Base-by-base conservation (phyloP, 2,329 filamentous ascomycete species). In the Diaporthe vaccinii region DNA sequence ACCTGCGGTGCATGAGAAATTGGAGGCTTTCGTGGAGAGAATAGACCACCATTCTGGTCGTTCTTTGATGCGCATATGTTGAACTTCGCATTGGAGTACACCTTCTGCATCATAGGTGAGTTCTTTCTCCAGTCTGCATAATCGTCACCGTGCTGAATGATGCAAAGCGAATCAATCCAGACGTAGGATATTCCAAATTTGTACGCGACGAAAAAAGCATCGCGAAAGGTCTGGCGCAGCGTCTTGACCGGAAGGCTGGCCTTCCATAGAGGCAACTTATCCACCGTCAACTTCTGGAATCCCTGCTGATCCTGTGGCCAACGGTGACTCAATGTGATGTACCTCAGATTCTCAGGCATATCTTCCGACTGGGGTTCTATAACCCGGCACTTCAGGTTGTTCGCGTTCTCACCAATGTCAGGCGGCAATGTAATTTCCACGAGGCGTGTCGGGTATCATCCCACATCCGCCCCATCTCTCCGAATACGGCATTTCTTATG, bases 151-250 rank as follows among this genome's bases (percentile, higher is more conserved):
- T 22, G 49, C 44, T 68, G 41, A 25, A 70, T 55, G 14, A 70
- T 70, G 49, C 67, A 70, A 15, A 70, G 67, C 3, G 67, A 70
- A 39, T 70, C 67, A 9, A 70, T 70, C 67, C 67, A 70, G 3
- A 70, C 15, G 25, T 70, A 57, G 28, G 10, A 15, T 25, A 70
- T 57, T 36, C 46, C 46, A 2, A 70, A 3, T 7, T 7, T 28
- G 3, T 28, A 14, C 2, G 67, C 67, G 12, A 39, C 67, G 0
- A 28, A 5, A 17, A 70, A 28, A 28, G 67, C 17, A 39, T 53
- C 67, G 2, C 34, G 49, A 57, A 70, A 57, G 31, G 67, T 70
- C 4, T 39, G 46, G 4, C 7, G 9, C 9, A 70, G 34, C 4
- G 2, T 55, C 5, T 10, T 6, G 4, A 57, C 34, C 0, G 67